These are phyloP conservation scores for Thinopyrum obtusiflorum DNA, from an alignment of 202 grass and related monocot species.

Conservation along the genomic window DNA sequence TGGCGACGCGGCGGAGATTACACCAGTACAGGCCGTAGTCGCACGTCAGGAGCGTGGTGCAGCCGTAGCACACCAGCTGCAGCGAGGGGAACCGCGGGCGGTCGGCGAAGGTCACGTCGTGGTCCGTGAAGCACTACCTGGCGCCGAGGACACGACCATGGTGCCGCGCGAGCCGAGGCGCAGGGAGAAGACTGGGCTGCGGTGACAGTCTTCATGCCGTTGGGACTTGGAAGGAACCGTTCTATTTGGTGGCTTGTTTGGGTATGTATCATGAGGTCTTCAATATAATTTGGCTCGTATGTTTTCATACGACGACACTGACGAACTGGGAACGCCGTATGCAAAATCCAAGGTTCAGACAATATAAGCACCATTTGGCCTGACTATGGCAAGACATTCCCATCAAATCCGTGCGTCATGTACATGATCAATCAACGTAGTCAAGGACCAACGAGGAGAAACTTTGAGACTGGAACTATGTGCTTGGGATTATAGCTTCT, in stretches of 20 bases:
- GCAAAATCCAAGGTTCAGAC: no score
- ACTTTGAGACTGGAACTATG: no score
- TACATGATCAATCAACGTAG: no score
- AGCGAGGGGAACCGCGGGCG: constrained; percentile 32
- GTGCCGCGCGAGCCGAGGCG: constrained; percentile 30
- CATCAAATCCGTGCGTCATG: no score
- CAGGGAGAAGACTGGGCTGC: constrained; percentile 33
- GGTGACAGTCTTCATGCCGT: not conserved
- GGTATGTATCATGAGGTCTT: no score
- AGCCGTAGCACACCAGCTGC: constrained; percentile 20
- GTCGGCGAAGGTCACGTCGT: constrained; percentile 50
- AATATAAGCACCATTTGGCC: no score
- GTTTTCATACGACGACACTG: no score
- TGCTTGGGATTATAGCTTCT: no score
- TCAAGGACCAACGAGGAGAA: no score
- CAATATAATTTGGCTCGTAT: no score
- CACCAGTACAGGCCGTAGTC: constrained; percentile 55
- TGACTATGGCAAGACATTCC: no score
- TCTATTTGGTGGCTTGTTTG: not conserved
- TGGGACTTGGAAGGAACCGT: not conserved
- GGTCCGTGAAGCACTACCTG: constrained; percentile 50
- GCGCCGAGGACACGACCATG: constrained; percentile 18
- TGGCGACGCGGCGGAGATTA: constrained; percentile 44
- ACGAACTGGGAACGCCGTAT: no score
- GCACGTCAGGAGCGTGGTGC: constrained; percentile 10